phyloP scores from a whole-genome alignment of 208 protist species.

The Wallacemonas collosoma region DNA sequence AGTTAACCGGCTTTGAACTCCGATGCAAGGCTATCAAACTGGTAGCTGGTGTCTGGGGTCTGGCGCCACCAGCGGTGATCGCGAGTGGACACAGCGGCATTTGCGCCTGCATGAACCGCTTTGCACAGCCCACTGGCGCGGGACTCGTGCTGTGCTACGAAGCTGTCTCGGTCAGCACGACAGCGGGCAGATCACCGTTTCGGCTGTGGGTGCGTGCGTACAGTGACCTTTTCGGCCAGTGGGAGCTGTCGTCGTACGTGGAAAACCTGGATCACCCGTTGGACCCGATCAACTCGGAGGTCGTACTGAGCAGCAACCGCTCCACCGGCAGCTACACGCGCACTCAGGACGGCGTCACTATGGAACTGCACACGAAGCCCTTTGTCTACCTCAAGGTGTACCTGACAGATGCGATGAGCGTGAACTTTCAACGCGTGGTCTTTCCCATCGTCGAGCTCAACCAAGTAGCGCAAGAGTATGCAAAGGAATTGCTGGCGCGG shows the following conservation, averaged over 20 bases:
- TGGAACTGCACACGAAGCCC: constrained; percentile 40
- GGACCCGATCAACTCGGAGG: constrained; percentile 51
- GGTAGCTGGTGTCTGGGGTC: constrained; percentile 60
- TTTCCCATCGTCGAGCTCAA: constrained; percentile 51
- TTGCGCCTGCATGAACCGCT: constrained; percentile 73
- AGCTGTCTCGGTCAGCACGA: constrained; percentile 27
- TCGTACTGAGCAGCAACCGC: constrained; percentile 35
- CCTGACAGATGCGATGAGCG: constrained; percentile 18
- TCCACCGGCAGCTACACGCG: constrained; percentile 27
- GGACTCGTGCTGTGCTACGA: constrained; percentile 80
- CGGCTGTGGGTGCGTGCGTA: constrained; percentile 71
- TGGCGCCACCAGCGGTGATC: constrained; percentile 56
- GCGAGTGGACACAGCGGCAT: constrained; percentile 35
- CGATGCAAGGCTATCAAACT: constrained; percentile 66
- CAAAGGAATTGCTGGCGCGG: constrained; percentile 35
- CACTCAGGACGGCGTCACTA: constrained; percentile 37
- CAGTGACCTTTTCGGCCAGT: constrained; percentile 55
- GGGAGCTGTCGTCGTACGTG: constrained; percentile 42
- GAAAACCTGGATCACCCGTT: constrained; percentile 35
- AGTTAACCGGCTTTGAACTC: constrained; percentile 46
- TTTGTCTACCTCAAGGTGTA: constrained; percentile 51
- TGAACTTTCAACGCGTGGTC: constrained; percentile 10
- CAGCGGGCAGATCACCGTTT: constrained; percentile 16
- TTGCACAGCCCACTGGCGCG: constrained; percentile 66
- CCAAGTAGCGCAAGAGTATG: constrained; percentile 47